Base-by-base conservation (phyloP, 2,329 filamentous ascomycete species). In the Apiospora pterosperma region DNA sequence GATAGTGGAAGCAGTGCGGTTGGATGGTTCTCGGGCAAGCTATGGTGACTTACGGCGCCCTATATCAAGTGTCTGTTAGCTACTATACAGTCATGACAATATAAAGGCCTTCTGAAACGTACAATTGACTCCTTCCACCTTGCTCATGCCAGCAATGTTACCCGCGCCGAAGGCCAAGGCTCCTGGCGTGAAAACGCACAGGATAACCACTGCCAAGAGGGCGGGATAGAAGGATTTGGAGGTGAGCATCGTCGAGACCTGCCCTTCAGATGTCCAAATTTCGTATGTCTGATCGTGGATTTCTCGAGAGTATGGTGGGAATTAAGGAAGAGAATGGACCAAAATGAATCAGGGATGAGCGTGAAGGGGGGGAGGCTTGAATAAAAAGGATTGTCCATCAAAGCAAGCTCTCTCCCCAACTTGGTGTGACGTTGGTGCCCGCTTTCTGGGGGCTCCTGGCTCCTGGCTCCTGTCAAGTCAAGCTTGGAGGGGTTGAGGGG, bases 91-190 rank as follows among this genome's bases (percentile, higher is more conserved):
- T 23, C 21, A 64, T 36, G 28, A 36, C 36, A 16, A 21, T 38
- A 4, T 36, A 44, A 3, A 23, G 36, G 39, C 19, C 25, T 55
- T 19, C 34, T 11, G 58, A 36, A 6, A 79, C 86, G 67, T 72
- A 90, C 88, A 97, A 77, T 96, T 96, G 76, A 92, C 85, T 69
- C 92, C 93, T 77, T 96, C 92, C 62, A 96, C 84, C 75, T 89
- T 90, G 74, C 92, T 91, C 66, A 92, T 85, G 65, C 90, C 88
- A 48, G 91, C 92, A 76, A 97, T 96, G 78, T 96, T 96, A 67
- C 93, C 93, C 72, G 93, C 93, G 69, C 93, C 93, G 75, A 97
- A 97, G 63, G 92, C 92, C 70, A 90, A 83, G 39, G 87, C 86
- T 21, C 91, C 91, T 66, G 83, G 83, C 63, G 89, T 87, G 72